Conservation (phyloP, 2,329 filamentous ascomycete genomes). For the Penicillium sp. region DNA sequence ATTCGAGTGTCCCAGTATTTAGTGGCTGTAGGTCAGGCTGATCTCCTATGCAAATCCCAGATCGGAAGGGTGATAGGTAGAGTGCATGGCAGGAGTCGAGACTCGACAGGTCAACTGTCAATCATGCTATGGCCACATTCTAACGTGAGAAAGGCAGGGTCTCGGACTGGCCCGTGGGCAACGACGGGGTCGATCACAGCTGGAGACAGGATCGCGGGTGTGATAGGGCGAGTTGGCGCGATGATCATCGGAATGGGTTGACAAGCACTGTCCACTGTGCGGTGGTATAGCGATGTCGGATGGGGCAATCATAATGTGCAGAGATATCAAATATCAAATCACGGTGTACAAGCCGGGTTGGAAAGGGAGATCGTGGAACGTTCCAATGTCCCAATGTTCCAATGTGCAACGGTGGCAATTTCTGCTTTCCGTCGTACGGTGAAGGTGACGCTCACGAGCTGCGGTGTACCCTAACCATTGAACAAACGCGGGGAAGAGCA, state of each 20-base stretch:
- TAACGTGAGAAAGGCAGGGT: conserved; percentile 8
- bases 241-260: conserved; percentile 2
- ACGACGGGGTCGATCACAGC: conserved; percentile 19
- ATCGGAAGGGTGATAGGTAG: not conserved
- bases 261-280: conserved; percentile 3
- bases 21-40: not conserved
- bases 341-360: not conserved
- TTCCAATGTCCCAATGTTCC: not conserved
- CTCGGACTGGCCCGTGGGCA: conserved; percentile 14
- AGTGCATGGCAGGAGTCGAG: not conserved
- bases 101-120: conserved; percentile 8
- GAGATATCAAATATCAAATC: not conserved
- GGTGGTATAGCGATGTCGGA: not conserved
- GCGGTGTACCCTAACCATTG: not conserved
- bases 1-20: not conserved
- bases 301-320: not conserved
- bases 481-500: not conserved
- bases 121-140: not conserved
- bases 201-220: conserved; percentile 1
- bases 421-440: not conserved
- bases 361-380: not conserved
- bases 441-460: not conserved
- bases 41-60: not conserved
- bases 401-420: not conserved
- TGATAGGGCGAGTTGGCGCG: conserved; percentile 23